These are phyloP conservation scores for Crucihimalaya himalaica DNA, from an alignment of 345 rosid species.

Conservation along the genomic window DNA sequence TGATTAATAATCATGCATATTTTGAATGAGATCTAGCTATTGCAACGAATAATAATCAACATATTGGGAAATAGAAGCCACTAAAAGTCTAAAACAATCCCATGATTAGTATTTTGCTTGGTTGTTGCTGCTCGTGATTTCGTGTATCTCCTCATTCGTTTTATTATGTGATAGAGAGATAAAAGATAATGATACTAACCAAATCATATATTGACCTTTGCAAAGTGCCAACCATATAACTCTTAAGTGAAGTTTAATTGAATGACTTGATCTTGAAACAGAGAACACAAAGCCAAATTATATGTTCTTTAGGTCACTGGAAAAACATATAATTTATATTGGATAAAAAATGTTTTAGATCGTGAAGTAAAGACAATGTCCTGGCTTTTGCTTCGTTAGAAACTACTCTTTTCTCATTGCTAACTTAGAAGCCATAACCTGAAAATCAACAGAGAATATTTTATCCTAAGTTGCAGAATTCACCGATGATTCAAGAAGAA, in stretches of 20 bases:
- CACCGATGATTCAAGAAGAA: no score
- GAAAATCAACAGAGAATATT: no score
- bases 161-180: neutral
- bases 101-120: no score
- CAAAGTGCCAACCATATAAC: conserved; percentile 4
- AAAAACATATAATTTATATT: conserved; percentile 27
- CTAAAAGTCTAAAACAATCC: no score
- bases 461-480: no score
- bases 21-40: no score
- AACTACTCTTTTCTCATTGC: conserved; percentile 17
- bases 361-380: neutral
- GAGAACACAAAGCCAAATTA: conserved; percentile 11
- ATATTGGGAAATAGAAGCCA: no score
- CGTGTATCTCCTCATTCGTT: no score
- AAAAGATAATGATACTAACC: neutral
- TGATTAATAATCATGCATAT: no score
- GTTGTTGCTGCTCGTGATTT: no score
- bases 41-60: no score
- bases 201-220: neutral
- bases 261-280: no score
- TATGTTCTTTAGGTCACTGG: conserved; percentile 18
- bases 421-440: conserved; percentile 28
- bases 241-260: neutral
- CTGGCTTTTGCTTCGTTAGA: conserved; percentile 20
- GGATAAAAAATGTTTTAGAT: neutral